phyloP scores from a whole-genome alignment of 169 alveolate genomes.

The Plasmodium malariae region DNA sequence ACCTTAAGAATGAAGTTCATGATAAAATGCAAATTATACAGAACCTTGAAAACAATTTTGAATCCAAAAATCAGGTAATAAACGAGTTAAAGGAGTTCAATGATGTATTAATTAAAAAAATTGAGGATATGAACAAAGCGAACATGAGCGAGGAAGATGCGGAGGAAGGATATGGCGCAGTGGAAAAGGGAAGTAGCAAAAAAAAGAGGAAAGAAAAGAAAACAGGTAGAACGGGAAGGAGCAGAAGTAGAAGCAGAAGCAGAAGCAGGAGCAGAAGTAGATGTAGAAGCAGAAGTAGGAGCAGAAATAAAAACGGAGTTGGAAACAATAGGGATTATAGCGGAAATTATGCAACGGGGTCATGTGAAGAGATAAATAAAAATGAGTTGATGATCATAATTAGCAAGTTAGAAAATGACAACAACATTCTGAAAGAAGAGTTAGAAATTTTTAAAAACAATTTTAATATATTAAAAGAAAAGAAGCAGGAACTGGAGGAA shows the following conservation, averaged over 20 bases:
- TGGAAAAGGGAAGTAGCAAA: background rate
- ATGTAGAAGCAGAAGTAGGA: background rate
- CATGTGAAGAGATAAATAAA: conserved; percentile 9
- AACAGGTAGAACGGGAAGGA: too few relatives aligned
- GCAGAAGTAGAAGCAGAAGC: background rate
- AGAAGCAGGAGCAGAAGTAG: background rate
- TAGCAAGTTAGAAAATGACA: conserved; percentile 51
- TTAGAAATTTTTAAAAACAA: conserved; percentile 40
- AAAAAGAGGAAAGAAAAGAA: background rate
- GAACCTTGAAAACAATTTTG: conserved; percentile 14
- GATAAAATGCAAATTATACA: conserved; percentile 40
- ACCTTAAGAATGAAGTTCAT: conserved; percentile 19
- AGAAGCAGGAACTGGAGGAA: conserved; percentile 55
- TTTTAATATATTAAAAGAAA: conserved; percentile 38
- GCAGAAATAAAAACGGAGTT: background rate
- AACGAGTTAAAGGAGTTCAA: conserved; percentile 54
- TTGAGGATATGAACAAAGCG: too few relatives aligned
- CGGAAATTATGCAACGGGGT: background rate
- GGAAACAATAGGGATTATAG: background rate
- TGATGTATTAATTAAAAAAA: conserved; percentile 31
- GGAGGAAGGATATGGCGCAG: background rate
- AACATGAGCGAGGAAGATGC: too few relatives aligned
- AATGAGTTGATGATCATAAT: conserved; percentile 46
- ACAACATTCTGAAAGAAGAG: conserved; percentile 46
- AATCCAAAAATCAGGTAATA: conserved; percentile 31